Evolutionary conservation across 139 green algal genomes (phyloP).

Genomic region (Coelastrella sp.): DNA sequence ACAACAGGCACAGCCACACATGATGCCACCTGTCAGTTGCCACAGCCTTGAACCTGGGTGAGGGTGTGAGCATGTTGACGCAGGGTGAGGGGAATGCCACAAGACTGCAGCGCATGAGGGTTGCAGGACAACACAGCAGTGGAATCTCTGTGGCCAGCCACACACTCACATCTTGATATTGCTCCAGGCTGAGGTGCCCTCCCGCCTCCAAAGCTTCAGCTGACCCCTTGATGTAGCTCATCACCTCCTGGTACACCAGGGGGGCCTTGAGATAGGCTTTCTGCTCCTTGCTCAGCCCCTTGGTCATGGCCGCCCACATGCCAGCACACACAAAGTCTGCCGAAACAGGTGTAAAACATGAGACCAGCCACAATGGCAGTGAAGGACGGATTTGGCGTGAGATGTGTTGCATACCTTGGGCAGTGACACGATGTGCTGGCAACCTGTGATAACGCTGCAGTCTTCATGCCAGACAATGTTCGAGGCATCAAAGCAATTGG

Average conservation of each 20-base stretch:
- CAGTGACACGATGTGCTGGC: too few species aligned
- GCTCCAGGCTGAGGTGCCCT: constrained; percentile 62
- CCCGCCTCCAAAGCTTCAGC: constrained; percentile 62
- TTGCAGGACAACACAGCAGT: background rate
- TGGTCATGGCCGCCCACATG: constrained; percentile 26
- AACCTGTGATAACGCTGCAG: too few species aligned
- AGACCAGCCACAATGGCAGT: background rate
- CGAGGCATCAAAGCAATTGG: too few species aligned
- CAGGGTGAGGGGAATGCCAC: too few species aligned
- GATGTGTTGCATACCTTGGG: too few species aligned
- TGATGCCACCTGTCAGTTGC: background rate
- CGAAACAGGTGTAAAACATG: background rate
- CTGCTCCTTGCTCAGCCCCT: constrained; percentile 33
- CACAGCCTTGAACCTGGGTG: too few species aligned
- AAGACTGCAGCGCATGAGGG: background rate
- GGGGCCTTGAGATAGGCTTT: constrained; percentile 53
- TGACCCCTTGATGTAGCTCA: constrained; percentile 80
- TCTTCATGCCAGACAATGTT: too few species aligned
- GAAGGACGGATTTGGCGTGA: too few species aligned
- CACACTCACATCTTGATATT: constrained; percentile 70
- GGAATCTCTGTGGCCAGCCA: too few species aligned
- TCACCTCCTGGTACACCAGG: constrained; percentile 62
- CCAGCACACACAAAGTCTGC: constrained; percentile 35
- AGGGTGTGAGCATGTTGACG: too few species aligned
- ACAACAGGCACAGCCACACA: background rate